Conservation (phyloP, 2,329 filamentous ascomycete species). For the Aspergillus awamori region DNA sequence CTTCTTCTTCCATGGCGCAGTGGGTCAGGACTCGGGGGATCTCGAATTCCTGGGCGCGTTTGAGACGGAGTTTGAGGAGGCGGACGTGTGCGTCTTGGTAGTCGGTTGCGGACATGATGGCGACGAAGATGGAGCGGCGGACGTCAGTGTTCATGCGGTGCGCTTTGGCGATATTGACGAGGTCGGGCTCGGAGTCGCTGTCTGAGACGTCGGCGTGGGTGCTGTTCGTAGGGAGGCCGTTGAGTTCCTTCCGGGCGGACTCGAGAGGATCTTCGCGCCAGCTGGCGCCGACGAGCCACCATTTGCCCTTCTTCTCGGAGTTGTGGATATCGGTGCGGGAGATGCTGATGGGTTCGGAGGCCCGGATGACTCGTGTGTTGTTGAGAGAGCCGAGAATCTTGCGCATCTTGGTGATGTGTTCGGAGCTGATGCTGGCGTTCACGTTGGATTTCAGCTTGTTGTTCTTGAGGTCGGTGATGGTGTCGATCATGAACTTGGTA, state of each 20-base stretch:
- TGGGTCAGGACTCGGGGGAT: constrained; percentile 86
- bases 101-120: constrained; percentile 82
- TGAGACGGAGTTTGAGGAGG: constrained; percentile 79
- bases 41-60: constrained; percentile 82
- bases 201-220: constrained; percentile 26
- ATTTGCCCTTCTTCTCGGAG: constrained; percentile 86
- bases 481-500: constrained; percentile 97
- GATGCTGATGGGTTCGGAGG: constrained; percentile 79
- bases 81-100: constrained; percentile 81
- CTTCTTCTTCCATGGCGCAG: constrained; percentile 78
- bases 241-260: constrained; percentile 38
- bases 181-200: constrained; percentile 58
- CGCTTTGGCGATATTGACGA: constrained; percentile 72
- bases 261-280: constrained; percentile 60
- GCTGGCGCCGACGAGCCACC: constrained; percentile 98
- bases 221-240: constrained; percentile 17
- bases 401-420: constrained; percentile 85
- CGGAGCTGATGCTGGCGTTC: constrained; percentile 72
- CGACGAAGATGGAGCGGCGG: constrained; percentile 87
- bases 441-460: constrained; percentile 79
- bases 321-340: constrained; percentile 80
- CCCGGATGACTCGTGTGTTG: constrained; percentile 63
- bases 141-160: constrained; percentile 87
- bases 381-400: constrained; percentile 83
- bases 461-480: constrained; percentile 91